Percentiles rank a stretch among this genome's conserved stretches.
These are phyloP conservation scores for Pyrus pyrifolia DNA, from an alignment of 306 rosid genomes.

Conservation along the genomic window DNA sequence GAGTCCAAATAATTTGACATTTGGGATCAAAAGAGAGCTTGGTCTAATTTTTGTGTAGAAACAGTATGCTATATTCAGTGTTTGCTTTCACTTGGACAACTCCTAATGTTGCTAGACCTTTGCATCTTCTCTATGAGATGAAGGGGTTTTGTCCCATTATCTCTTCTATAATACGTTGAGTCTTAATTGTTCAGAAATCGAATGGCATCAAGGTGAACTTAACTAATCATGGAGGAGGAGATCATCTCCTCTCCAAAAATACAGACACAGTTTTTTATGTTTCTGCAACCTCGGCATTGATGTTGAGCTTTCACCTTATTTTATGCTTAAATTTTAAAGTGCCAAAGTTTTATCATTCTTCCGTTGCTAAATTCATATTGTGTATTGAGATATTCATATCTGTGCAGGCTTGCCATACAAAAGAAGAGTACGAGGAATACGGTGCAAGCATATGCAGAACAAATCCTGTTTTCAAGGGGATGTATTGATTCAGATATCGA, in stretches of 20 bases:
- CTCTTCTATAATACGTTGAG: background rate
- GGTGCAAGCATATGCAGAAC: constrained; percentile 98
- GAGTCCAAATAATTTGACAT: background rate
- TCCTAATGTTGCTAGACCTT: background rate
- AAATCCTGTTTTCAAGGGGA: constrained; percentile 98
- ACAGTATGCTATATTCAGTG: background rate
- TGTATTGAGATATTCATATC: constrained; percentile 14
- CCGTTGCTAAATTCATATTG: background rate
- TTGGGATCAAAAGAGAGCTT: background rate
- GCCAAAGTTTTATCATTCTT: background rate
- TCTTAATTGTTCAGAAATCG: background rate
- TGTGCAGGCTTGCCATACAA: constrained; percentile 95
- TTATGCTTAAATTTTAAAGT: background rate
- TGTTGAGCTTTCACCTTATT: background rate
- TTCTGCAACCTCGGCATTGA: background rate
- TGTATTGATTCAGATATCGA: constrained; percentile 58
- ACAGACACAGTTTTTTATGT: background rate
- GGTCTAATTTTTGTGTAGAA: background rate
- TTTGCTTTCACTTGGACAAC: background rate
- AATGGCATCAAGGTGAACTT: background rate
- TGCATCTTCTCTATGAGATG: background rate
- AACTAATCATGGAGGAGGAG: background rate
- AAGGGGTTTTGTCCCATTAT: background rate
- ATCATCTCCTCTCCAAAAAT: background rate
- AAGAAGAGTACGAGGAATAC: constrained; percentile 90